A percentile compares a stretch with the other conserved stretches of the same genome.
Conservation (phyloP, 2,329 filamentous ascomycete species). For the Neonectria faginata region DNA sequence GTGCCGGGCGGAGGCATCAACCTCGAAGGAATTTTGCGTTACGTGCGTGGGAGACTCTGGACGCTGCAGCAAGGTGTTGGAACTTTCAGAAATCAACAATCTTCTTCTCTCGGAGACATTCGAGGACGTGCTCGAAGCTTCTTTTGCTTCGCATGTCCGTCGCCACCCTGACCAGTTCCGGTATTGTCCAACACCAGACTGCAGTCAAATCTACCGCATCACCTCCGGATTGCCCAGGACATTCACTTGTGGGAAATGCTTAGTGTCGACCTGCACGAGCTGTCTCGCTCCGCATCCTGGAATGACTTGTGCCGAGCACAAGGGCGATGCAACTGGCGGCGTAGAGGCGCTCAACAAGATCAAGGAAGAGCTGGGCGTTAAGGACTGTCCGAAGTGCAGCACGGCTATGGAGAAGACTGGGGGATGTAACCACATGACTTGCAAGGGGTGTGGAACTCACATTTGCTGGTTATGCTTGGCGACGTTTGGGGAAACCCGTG, state of each 20-base stretch:
- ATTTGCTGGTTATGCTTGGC: slow-evolving; percentile 3
- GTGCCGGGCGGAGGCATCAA: slow-evolving; percentile 4
- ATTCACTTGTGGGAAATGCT: not conserved
- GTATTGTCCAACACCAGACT: slow-evolving; percentile 16
- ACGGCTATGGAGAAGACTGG: not conserved
- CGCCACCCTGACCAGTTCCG: slow-evolving; percentile 14
- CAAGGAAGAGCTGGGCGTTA: not conserved
- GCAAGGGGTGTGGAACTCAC: not conserved
- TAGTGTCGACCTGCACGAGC: not conserved
- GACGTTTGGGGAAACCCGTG: not conserved
- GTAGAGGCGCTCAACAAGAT: not conserved
- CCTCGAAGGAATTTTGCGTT: not conserved
- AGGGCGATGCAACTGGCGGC: not conserved
- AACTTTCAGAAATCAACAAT: not conserved
- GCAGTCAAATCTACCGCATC: slow-evolving; percentile 12
- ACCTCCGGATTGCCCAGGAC: not conserved
- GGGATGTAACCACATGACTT: slow-evolving; percentile 8
- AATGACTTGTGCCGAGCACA: slow-evolving; percentile 2
- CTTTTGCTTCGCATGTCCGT: slow-evolving; percentile 12
- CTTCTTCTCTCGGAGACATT: slow-evolving; percentile 10
- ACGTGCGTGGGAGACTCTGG: slow-evolving; percentile 1
- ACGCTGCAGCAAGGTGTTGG: not conserved
- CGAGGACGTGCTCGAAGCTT: slow-evolving; percentile 2
- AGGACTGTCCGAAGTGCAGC: not conserved
- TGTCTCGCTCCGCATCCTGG: not conserved